Conservation (phyloP, 2,329 filamentous ascomycete genomes). For the Diplodia sapinea region DNA sequence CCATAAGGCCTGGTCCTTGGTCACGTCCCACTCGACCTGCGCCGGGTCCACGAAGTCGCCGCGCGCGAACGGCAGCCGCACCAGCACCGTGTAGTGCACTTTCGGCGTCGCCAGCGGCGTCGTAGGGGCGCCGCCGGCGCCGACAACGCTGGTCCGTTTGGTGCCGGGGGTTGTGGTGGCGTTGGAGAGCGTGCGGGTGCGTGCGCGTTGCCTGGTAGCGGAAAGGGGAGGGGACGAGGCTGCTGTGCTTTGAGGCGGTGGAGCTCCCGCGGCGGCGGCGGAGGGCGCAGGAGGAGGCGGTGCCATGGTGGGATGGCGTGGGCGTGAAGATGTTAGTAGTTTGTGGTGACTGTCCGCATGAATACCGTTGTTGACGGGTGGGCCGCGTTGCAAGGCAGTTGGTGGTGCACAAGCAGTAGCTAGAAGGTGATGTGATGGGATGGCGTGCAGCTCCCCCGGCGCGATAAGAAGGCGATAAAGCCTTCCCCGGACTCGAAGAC, state of each 20-base stretch:
- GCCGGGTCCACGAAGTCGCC: constrained; percentile 90
- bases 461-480: constrained; percentile 1
- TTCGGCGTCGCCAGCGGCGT: constrained; percentile 16
- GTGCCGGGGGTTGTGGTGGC: not conserved
- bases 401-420: not conserved
- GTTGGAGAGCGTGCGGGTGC: constrained; percentile 26
- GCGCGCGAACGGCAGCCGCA: constrained; percentile 86
- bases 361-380: not conserved
- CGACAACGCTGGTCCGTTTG: constrained; percentile 15
- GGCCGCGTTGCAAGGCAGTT: not conserved
- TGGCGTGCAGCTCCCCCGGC: constrained; percentile 6
- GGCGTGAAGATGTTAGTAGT: not conserved
- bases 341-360: too few relatives aligned
- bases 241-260: constrained; percentile 5
- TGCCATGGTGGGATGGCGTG: constrained; percentile 10
- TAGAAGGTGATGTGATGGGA: constrained; percentile 13
- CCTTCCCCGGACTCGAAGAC: constrained; percentile 15
- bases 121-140: not conserved
- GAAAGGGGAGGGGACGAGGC: not conserved
- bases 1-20: constrained; percentile 89
- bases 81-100: constrained; percentile 71
- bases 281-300: constrained; percentile 6
- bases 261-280: not conserved
- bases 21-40: constrained; percentile 82
- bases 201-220: not conserved